Conservation (phyloP, 306 rosid genomes). For the Prunus dulcis region DNA sequence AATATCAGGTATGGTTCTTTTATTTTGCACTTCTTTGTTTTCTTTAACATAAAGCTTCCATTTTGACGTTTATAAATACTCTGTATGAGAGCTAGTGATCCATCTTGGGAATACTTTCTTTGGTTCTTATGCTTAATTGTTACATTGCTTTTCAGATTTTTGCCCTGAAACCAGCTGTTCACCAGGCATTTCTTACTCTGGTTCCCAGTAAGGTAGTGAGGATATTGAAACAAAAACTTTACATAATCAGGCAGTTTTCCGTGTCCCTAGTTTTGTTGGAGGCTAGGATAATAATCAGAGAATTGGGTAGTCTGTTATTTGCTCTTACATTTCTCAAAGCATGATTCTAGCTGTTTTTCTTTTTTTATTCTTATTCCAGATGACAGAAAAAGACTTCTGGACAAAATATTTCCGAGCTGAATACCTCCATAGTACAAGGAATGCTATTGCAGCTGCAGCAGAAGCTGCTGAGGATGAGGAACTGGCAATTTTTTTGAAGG, state of each 20-base stretch:
- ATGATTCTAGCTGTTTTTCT: background rate
- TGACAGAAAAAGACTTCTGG: constrained; percentile 93
- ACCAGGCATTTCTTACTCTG: constrained; percentile 71
- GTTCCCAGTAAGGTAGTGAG: constrained; percentile 79
- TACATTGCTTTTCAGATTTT: constrained; percentile 63
- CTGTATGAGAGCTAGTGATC: constrained; percentile 4
- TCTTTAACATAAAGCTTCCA: background rate
- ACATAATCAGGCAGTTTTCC: constrained; percentile 6
- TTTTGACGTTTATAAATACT: background rate
- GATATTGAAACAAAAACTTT: constrained; percentile 21
- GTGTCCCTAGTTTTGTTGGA: background rate
- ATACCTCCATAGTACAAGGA: constrained; percentile 81
- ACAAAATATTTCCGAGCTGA: constrained; percentile 93
- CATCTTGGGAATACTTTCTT: background rate
- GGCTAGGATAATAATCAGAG: background rate
- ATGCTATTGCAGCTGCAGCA: constrained; percentile 82
- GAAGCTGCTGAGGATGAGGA: constrained; percentile 99
- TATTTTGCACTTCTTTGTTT: constrained; percentile 15
- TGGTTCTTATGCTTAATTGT: constrained; percentile 14
- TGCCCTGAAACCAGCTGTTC: constrained; percentile 94
- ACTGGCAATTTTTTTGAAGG: constrained; percentile 84
- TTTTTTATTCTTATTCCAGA: constrained; percentile 42
- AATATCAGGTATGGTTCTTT: constrained; percentile 68
- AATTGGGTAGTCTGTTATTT: constrained; percentile 2
- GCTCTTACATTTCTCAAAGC: constrained; percentile 4